Base-by-base conservation (phyloP, 177 flowering plant species). In the Vitis hybrid region DNA sequence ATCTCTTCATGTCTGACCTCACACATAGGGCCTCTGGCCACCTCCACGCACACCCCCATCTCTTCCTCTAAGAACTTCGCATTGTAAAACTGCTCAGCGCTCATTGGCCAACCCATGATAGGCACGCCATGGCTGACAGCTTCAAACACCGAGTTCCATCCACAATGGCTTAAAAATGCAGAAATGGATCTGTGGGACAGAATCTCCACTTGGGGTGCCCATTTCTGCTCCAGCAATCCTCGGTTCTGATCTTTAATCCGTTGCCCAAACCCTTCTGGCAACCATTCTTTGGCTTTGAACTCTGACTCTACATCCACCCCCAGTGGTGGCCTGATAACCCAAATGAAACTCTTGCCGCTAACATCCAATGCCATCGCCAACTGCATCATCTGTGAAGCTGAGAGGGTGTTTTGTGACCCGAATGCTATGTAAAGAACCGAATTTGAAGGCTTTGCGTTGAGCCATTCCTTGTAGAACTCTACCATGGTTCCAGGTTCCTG, bases 141-240 rank as follows among this genome's bases (percentile, higher is more conserved):
- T 71, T 88, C 92, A 19, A 88, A 75, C 18, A 77, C 81, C n/a
- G 92, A 88, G 26, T 85, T 85, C 92, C 92, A 88, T 5, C 92
- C 90, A 60, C 92, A 84, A n/a, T 88, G 89, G 15, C 79, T 82
- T 33, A 86, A 2, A 62, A 86, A 85, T 0, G 76, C 83, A 2
- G 71, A 60, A 2, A 68, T 62, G 0, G 92, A 67, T 31, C 50
- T 58, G 65, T 86, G 88, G 0, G 80, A 69, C 72, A 88, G 50
- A 55, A 88, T 83, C 59, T 85, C 84, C 65, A 75, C 65, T 55
- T 88, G 90, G 12, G 92, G 84, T 67, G 88, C 89, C 90, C 92
- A 88, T 33, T 70, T 76, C 1, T 31, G 61, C 22, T 86, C 74
- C 12, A 88, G n/a, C 5, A 85, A 33, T 0, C 90, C 90, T 51